Evolutionary conservation across 169 alveolate genomes (phyloP).

Genomic region (Neospora caninum): DNA sequence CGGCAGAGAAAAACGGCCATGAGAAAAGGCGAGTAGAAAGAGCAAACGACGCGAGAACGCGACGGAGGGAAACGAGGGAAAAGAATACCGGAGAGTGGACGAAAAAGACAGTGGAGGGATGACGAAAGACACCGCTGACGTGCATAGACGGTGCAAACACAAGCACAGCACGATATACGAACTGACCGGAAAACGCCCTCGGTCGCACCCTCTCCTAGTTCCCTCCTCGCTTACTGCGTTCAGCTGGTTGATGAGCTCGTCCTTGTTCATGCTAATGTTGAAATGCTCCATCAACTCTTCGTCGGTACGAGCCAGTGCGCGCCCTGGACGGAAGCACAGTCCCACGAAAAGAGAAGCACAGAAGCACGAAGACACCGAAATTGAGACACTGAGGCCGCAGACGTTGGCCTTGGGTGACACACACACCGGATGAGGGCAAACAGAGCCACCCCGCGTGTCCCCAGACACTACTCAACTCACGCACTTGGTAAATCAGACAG

Average conservation of each 20-base stretch:
- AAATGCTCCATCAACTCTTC: constrained; percentile 58
- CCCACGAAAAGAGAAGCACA: not conserved
- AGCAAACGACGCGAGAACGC: not conserved
- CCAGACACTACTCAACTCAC: no score
- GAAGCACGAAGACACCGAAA: not conserved
- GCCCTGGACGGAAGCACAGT: not conserved
- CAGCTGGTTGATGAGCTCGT: constrained; percentile 28
- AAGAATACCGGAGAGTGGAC: not conserved
- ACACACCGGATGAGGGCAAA: not conserved
- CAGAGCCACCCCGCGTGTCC: not conserved
- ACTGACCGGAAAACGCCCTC: no score
- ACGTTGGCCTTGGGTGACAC: not conserved
- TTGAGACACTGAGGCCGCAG: not conserved
- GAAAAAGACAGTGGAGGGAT: not conserved
- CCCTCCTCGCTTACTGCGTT: constrained; percentile 12
- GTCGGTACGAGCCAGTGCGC: constrained; percentile 53
- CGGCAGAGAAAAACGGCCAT: not conserved
- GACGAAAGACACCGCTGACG: not conserved
- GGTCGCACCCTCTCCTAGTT: no score
- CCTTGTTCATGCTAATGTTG: constrained; percentile 47
- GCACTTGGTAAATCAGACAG: no score
- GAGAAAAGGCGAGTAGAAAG: not conserved
- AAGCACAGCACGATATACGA: not conserved
- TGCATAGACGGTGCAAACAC: not conserved
- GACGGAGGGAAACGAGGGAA: no score